Base-by-base conservation (phyloP, 2,329 filamentous ascomycete genomes). In the Chaetomium sp. region DNA sequence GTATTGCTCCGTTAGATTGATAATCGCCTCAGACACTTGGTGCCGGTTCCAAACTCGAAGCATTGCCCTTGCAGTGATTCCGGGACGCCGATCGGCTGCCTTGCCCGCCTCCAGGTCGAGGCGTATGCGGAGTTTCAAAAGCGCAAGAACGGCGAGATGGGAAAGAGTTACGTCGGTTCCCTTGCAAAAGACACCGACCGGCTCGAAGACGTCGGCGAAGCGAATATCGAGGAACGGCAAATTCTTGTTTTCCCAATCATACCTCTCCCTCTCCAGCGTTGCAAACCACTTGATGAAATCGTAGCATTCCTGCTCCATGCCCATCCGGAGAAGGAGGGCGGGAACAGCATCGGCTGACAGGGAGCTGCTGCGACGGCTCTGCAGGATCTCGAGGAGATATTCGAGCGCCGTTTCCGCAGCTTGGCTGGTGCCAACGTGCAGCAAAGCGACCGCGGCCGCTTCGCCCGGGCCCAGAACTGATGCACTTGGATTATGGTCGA, bases 281-380 rank as follows among this genome's bases (percentile, higher is more conserved):
- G 59, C 62, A 67, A 68, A 79, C 75, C 74, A 79, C 64, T 76
- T 79, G 61, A 77, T 37, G 53, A 78, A 77, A 59, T 76, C 72
- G 60, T 77, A 77, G 63, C 67, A 69, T 43, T 69, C 67, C 53
- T 71, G 69, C 44, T 70, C 69, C 34, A 59, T 60, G 34, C 60
- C 68, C 6, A 71, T 63, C 32, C 66, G 66, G 37, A 71, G 62
- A 46, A 67, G 48, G 27, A 70, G 61, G n/a, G 41, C 6, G 41
- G 41, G 41, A 43, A 27, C 19, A 27, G 19, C 19, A 27, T 27
- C 19, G 19, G 19, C 19, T 27, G 19, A 27, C 19, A 27, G 19
- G 19, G 19, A 27, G 19, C 19, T 27, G 19, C 19, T 27, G 19
- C 19, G 19, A 27, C 19, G 19, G 19, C 19, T 27, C 19, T 27